Conservation (phyloP, 495 filamentous ascomycete species). For the Tuber umbilicatum region DNA sequence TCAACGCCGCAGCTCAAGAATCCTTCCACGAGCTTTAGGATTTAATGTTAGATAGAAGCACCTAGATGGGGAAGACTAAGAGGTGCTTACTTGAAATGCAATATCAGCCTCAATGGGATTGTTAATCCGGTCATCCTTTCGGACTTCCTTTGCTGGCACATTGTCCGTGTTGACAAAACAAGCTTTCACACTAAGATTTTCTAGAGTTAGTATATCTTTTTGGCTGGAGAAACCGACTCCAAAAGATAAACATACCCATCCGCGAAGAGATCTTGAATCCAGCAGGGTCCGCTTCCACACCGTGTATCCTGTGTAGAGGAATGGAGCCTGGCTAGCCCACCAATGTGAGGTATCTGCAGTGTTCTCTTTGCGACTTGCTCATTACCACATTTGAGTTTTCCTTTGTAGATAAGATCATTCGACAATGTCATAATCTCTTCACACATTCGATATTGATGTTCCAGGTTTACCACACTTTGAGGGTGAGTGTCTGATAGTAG, state of each 20-base stretch:
- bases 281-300: constrained; percentile 52
- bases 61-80: neutral
- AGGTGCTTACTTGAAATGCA: constrained; percentile 34
- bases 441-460: constrained; percentile 97
- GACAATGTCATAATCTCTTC: constrained; percentile 90
- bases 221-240: neutral
- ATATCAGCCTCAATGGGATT: constrained; percentile 74
- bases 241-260: constrained; percentile 23
- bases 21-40: constrained; percentile 67
- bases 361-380: constrained; percentile 60
- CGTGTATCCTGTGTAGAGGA: constrained; percentile 5
- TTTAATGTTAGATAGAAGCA: neutral
- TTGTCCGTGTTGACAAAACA: constrained; percentile 83
- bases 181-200: constrained; percentile 50
- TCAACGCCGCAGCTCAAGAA: constrained; percentile 69
- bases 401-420: constrained; percentile 87
- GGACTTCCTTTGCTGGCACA: constrained; percentile 61
- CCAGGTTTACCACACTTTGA: constrained; percentile 75
- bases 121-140: constrained; percentile 73
- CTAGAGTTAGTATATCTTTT: constrained; percentile 6
- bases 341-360: constrained; percentile 56
- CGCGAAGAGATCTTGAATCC: constrained; percentile 70
- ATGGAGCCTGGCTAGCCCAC: constrained; percentile 47
- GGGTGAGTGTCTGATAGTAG: constrained; percentile 83
- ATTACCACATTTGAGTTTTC: constrained; percentile 81